Percentiles rank a stretch among this genome's conserved stretches.
phyloP scores from a whole-genome alignment of 1,284 basidiomycete species.

The Coniophora puteana region DNA sequence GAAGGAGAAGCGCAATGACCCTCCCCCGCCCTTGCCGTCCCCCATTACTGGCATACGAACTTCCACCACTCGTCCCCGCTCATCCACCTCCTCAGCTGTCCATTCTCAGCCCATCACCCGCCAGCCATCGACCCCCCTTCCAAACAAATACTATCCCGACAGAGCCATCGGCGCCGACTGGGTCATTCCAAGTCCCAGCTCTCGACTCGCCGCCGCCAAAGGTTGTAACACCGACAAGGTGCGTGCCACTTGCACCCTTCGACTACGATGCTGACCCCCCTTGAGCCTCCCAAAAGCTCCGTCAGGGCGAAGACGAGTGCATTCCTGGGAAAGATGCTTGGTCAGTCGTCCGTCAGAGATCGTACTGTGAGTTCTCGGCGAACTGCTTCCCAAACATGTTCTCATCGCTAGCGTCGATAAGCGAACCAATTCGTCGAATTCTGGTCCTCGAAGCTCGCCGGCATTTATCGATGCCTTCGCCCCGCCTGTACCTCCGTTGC shows the following conservation, averaged over 20 bases:
- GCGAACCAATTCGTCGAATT: slow-evolving; percentile 36
- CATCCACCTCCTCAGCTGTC: slow-evolving; percentile 30
- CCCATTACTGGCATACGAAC: not conserved
- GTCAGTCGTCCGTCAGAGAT: slow-evolving; percentile 58
- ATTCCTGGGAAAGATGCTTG: slow-evolving; percentile 73
- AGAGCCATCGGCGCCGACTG: slow-evolving; percentile 43
- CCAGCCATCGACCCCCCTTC: too few relatives aligned
- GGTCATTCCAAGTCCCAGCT: slow-evolving; percentile 46
- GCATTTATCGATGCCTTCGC: slow-evolving; percentile 45
- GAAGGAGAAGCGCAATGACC: slow-evolving; percentile 43
- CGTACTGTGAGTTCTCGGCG: slow-evolving; percentile 52
- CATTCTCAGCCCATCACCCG: too few relatives aligned
- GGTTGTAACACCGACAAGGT: slow-evolving; percentile 49
- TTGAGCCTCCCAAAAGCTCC: slow-evolving; percentile 51
- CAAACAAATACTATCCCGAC: slow-evolving; percentile 17
- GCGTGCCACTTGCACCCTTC: slow-evolving; percentile 5
- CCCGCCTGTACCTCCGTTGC: slow-evolving; percentile 74
- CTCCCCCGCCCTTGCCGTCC: slow-evolving; percentile 46
- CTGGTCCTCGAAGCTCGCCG: slow-evolving; percentile 18
- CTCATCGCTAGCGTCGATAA: slow-evolving; percentile 28
- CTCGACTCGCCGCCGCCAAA: slow-evolving; percentile 31
- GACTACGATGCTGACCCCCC: slow-evolving; percentile 6
- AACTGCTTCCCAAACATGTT: slow-evolving; percentile 8
- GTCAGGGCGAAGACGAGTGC: slow-evolving; percentile 74
- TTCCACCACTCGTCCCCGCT: slow-evolving; percentile 26